Evolutionary conservation across 1,284 basidiomycete species (phyloP), one percentile per base, ranked within the genome.

Genomic region (Pseudozyma flocculosa): DNA sequence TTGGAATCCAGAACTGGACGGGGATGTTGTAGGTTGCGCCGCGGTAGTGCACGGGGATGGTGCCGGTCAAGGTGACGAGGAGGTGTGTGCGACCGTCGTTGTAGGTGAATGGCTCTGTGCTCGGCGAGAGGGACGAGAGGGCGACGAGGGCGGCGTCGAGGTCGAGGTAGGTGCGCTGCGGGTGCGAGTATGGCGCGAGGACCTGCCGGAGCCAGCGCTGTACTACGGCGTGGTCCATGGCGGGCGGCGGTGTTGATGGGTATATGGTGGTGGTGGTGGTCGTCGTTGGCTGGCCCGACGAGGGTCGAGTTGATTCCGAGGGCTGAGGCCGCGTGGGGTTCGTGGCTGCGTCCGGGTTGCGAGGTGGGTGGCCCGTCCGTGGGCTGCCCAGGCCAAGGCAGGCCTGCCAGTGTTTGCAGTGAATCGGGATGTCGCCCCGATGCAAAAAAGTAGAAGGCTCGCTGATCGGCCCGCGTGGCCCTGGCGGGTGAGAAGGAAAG

Each of bases 1-100:
- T 52, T 3, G 72, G 72, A 5, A 78, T 55, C 94, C 94, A 98
- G 60, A 95, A 70, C 15, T 89, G 85, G 69, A 98, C 80, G 2
- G 95, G 94, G 67, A 98, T 97, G 78, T 98, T 90, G 82, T 99
- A 99, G 0, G 87, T 84, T 0, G 85, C 81, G 4, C 82, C 81
- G 45, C 87, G 85, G 80, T 86, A 96, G 0, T 83, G 78, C 64
- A 98, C 93, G 1, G 92, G 93, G 0, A 99, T 82, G 1, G 96
- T 86, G 11, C 95, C 95, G 69, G 93, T 88, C 1, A 96, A 70
- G 54, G 88, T 91, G 53, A 98, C 85, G 15, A 99, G 84, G 9
- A 97, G 83, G 70, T 92, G 89, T 0, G 90, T 88, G 36, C 93
- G 86, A 26, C 94, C 94, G 68, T 96, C 92, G 79, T 98, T 92